These are phyloP conservation scores for Phytomonas serpens DNA, from an alignment of 208 protist genomes.

Conservation along the genomic window DNA sequence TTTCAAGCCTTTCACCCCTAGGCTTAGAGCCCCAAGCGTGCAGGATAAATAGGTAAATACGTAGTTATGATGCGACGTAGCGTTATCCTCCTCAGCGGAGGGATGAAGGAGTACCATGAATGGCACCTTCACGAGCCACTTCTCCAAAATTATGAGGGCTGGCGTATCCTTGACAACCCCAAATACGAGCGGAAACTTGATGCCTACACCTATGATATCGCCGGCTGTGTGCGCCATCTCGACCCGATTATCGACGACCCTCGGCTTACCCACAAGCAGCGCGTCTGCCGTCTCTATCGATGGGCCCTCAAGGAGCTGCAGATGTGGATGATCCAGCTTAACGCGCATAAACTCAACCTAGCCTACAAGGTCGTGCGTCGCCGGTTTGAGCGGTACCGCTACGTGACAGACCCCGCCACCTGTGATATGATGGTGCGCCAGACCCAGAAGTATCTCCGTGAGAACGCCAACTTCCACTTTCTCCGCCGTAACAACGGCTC, in stretches of 20 bases:
- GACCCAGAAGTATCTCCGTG: constrained; percentile 87
- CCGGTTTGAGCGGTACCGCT: constrained; percentile 85
- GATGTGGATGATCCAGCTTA: constrained; percentile 83
- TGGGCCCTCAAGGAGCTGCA: constrained; percentile 84
- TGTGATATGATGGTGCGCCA: constrained; percentile 92
- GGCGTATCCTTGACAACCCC: constrained; percentile 87
- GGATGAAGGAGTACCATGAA: constrained; percentile 89
- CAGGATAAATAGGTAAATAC: not conserved
- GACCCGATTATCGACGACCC: constrained; percentile 90
- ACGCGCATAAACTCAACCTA: constrained; percentile 86
- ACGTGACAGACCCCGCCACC: constrained; percentile 82
- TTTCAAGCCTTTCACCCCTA: not conserved
- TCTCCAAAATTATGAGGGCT: constrained; percentile 90
- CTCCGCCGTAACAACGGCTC: constrained; percentile 78
- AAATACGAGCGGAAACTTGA: constrained; percentile 75
- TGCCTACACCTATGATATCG: constrained; percentile 77
- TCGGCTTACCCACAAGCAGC: constrained; percentile 90
- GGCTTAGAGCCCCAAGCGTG: not conserved
- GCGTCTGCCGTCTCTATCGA: constrained; percentile 85
- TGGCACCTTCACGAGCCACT: constrained; percentile 88
- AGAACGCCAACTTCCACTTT: constrained; percentile 76
- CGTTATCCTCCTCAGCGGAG: constrained; percentile 46
- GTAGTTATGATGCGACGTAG: constrained; percentile 70
- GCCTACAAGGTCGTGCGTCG: constrained; percentile 84
- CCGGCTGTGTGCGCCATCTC: constrained; percentile 75